phyloP scores from a whole-genome alignment of 257 asterid genomes.

The Solanum chilense region DNA sequence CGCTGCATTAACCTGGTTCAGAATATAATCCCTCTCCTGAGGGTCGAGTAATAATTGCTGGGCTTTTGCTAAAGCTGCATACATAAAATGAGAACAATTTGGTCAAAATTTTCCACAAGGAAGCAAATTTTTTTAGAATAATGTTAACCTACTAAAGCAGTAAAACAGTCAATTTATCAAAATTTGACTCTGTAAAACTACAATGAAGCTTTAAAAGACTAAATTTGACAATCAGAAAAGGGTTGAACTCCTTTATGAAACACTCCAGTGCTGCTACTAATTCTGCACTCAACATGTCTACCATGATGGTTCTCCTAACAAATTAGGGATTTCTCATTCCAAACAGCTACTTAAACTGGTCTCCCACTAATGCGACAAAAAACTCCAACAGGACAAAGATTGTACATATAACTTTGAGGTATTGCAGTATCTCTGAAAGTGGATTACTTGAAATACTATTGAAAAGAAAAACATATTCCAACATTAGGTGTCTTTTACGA shows the following conservation, averaged over 20 bases:
- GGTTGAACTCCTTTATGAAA: not conserved
- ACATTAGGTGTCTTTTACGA: not conserved
- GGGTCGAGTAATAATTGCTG: slow-evolving; percentile 78
- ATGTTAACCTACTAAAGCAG: not conserved
- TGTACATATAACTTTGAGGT: not conserved
- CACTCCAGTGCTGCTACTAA: not conserved
- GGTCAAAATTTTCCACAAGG: not conserved
- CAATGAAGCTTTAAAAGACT: not conserved
- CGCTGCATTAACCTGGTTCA: slow-evolving; percentile 85
- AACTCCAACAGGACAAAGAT: not conserved
- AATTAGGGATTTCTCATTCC: not conserved
- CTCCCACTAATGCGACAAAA: not conserved
- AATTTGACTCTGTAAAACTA: not conserved
- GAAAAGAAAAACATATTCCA: not conserved
- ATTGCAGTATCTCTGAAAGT: not conserved
- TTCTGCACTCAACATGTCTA: not conserved
- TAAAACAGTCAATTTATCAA: not conserved
- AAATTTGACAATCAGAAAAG: not conserved
- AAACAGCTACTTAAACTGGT: not conserved
- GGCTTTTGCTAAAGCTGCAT: slow-evolving; percentile 90
- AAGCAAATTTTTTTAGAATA: not conserved
- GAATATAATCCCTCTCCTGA: slow-evolving; percentile 85
- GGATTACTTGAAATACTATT: not conserved
- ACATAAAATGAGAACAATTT: not conserved
- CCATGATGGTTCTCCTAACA: not conserved